Percentiles rank a stretch among this genome's conserved stretches.
Evolutionary conservation across 148 eudicot genomes (phyloP).

Genomic region (Arbutus unedo): DNA sequence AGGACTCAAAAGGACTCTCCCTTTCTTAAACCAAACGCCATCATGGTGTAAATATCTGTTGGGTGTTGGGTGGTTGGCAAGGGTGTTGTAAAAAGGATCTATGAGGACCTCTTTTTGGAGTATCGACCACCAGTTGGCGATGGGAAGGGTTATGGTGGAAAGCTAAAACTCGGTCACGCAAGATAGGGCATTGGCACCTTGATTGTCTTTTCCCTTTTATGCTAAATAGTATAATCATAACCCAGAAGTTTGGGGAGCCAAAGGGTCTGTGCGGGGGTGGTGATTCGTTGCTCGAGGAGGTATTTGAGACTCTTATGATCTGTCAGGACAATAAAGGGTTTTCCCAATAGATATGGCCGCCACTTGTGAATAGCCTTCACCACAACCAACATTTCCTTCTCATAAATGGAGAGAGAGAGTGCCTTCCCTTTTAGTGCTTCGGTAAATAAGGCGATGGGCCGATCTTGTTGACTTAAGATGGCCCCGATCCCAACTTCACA

Average conservation of each 20-base stretch:
- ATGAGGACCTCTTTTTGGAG: no score
- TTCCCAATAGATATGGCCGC: no score
- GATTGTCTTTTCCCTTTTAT: background rate
- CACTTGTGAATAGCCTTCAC: background rate
- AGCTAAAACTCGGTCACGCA: background rate
- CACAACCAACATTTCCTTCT: slow-evolving; percentile 3
- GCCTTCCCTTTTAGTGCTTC: background rate
- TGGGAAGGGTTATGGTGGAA: no score
- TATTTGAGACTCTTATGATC: slow-evolving; percentile 11
- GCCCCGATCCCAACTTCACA: background rate
- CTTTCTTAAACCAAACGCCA: no score
- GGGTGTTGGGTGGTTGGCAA: no score
- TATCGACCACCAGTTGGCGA: no score
- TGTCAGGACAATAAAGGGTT: background rate
- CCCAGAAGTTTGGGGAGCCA: background rate
- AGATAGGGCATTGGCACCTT: background rate
- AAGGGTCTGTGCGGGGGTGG: background rate
- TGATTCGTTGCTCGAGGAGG: slow-evolving; percentile 5
- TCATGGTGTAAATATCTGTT: no score
- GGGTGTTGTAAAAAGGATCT: no score
- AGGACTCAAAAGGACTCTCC: no score
- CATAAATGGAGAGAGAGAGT: background rate
- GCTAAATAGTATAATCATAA: background rate
- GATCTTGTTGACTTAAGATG: background rate
- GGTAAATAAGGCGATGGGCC: background rate